Conservation (phyloP, 2,329 filamentous ascomycete genomes). For the Penicillium sp. region DNA sequence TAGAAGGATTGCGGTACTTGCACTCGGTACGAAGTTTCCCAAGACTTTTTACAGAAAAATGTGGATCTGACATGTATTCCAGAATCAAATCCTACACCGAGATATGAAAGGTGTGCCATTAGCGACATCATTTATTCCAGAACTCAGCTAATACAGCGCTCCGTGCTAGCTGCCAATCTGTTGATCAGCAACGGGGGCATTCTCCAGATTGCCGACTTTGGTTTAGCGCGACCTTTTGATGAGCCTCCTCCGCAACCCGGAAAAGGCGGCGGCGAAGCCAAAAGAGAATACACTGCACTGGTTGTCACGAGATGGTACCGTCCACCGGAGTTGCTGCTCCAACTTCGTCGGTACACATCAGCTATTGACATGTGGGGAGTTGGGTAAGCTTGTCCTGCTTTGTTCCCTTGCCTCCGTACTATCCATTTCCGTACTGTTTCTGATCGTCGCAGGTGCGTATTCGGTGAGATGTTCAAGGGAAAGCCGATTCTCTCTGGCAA, state of each 20-base stretch:
- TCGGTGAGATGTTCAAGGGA: conserved; percentile 94
- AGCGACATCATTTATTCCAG: not conserved
- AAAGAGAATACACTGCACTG: conserved; percentile 90
- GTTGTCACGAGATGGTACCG: conserved; percentile 98
- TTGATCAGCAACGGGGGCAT: conserved; percentile 93
- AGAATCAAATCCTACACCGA: conserved; percentile 82
- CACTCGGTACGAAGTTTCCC: conserved; percentile 63
- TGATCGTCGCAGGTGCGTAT: conserved; percentile 73
- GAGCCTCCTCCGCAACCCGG: conserved; percentile 77
- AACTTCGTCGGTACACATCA: conserved; percentile 89
- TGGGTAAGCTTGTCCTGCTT: conserved; percentile 62
- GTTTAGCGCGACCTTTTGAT: conserved; percentile 89
- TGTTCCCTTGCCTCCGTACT: not conserved
- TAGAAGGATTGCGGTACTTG: conserved; percentile 86
- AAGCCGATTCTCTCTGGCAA: conserved; percentile 91
- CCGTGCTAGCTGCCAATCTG: conserved; percentile 74
- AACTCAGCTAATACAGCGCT: conserved; percentile 12
- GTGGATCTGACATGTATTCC: conserved; percentile 13
- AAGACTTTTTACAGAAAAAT: conserved; percentile 17
- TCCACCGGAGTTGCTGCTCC: conserved; percentile 87
- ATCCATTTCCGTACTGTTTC: conserved; percentile 7
- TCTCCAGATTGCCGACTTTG: conserved; percentile 96
- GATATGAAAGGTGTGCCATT: conserved; percentile 76
- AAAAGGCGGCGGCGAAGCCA: conserved; percentile 78
- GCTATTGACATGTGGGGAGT: conserved; percentile 99